A percentile compares a stretch with the other conserved stretches of the same genome.
These are phyloP conservation scores for Leccinum rimulosum DNA, from an alignment of 768 basidiomycete genomes.

Conservation along the genomic window DNA sequence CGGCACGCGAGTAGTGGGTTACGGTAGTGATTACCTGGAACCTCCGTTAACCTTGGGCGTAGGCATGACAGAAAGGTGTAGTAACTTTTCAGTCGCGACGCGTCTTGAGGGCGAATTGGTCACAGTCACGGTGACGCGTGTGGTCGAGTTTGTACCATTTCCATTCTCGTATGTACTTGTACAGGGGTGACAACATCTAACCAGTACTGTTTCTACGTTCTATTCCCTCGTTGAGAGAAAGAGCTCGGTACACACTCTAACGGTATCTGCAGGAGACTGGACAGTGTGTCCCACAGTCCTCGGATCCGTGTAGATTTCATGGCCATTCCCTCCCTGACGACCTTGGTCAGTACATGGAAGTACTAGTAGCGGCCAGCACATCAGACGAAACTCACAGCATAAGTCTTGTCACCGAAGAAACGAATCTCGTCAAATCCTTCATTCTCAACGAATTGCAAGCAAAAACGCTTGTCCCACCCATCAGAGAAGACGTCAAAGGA, in stretches of 20 bases:
- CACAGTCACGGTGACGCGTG: slow-evolving; percentile 23
- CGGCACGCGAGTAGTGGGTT: not conserved
- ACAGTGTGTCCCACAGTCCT: slow-evolving; percentile 90
- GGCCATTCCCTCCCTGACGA: slow-evolving; percentile 90
- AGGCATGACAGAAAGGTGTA: slow-evolving; percentile 11
- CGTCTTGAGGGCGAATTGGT: not conserved
- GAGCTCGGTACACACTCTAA: slow-evolving; percentile 61
- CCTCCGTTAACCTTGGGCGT: slow-evolving; percentile 10
- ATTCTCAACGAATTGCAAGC: slow-evolving; percentile 73
- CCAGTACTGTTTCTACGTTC: not conserved
- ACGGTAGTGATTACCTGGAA: slow-evolving; percentile 12
- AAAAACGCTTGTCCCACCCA: slow-evolving; percentile 98
- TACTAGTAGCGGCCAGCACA: not conserved
- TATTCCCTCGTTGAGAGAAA: slow-evolving; percentile 44
- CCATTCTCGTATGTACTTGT: slow-evolving; percentile 1
- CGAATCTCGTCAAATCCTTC: slow-evolving; percentile 94
- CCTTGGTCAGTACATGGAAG: slow-evolving; percentile 1
- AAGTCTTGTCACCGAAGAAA: slow-evolving; percentile 97
- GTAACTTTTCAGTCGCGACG: not conserved
- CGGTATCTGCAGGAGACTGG: slow-evolving; percentile 70
- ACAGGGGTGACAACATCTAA: not conserved
- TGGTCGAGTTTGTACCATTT: slow-evolving; percentile 27
- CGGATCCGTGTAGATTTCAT: slow-evolving; percentile 82
- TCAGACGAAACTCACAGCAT: slow-evolving; percentile 43
- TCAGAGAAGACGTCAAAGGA: slow-evolving; percentile 90